Evolutionary conservation across 1,284 basidiomycete genomes (phyloP).

Genomic region (Termitomyces sp.): DNA sequence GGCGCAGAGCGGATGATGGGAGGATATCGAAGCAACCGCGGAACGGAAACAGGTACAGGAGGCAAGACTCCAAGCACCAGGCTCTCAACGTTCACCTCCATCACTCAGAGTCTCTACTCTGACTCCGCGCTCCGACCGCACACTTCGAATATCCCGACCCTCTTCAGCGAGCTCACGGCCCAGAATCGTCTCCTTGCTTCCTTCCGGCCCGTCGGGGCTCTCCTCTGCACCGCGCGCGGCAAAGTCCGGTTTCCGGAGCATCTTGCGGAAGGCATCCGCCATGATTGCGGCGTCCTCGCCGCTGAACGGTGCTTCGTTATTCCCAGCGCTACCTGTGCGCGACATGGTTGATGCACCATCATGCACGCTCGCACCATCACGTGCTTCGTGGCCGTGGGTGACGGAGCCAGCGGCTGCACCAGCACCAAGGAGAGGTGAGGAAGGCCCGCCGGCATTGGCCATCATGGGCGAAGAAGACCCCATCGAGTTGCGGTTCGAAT

Average conservation of each 20-base stretch:
- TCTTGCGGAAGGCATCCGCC: constrained; percentile 81
- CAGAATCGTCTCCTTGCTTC: constrained; percentile 45
- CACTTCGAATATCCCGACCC: constrained; percentile 75
- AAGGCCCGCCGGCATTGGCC: constrained; percentile 42
- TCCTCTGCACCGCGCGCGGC: constrained; percentile 62
- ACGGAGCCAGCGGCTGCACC: constrained; percentile 28
- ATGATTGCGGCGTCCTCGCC: constrained; percentile 82
- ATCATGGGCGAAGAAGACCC: constrained; percentile 80
- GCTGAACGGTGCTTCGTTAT: constrained; percentile 59
- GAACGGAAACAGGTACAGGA: constrained; percentile 6
- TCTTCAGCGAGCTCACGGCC: constrained; percentile 75
- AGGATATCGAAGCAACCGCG: constrained; percentile 22
- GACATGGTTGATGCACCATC: constrained; percentile 68
- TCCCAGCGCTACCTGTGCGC: constrained; percentile 51
- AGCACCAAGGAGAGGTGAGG: constrained; percentile 49
- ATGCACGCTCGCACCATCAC: constrained; percentile 43
- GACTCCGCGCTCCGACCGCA: constrained; percentile 70
- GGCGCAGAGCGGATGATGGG: constrained; percentile 1
- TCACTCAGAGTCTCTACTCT: constrained; percentile 67
- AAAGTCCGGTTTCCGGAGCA: constrained; percentile 80
- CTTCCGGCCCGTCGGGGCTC: constrained; percentile 41
- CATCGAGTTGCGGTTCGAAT: constrained; percentile 66
- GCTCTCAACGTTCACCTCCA: constrained; percentile 34
- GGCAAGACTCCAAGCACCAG: constrained; percentile 25
- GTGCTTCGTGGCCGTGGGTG: constrained; percentile 20